phyloP scores from a whole-genome alignment of 257 asterid genomes.

The Nicotiana paniculata region DNA sequence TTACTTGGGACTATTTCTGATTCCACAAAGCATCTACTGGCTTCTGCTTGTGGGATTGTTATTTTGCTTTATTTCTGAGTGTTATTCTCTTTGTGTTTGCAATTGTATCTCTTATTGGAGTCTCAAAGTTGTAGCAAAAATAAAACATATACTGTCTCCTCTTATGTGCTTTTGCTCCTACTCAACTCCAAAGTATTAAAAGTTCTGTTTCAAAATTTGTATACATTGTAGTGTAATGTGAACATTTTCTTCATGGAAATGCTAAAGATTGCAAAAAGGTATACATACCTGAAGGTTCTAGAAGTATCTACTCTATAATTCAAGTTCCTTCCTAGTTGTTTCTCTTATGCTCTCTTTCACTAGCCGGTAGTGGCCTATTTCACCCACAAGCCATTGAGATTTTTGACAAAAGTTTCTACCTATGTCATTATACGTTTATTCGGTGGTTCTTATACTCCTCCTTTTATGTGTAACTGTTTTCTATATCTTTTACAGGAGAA shows the following conservation, averaged over 20 bases:
- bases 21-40: neutral
- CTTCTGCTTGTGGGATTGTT: neutral
- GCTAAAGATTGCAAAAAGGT: neutral
- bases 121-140: neutral
- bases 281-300: neutral
- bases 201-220: neutral
- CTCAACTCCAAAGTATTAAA: neutral
- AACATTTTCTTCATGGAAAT: neutral
- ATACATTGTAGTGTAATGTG: neutral
- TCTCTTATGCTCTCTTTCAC: neutral
- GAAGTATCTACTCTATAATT: neutral
- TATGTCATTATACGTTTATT: neutral
- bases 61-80: neutral
- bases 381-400: neutral
- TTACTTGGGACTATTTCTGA: neutral
- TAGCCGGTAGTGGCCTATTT: neutral
- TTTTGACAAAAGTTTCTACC: neutral
- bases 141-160: neutral
- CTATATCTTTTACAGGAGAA: constrained; percentile 56
- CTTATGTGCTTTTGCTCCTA: neutral
- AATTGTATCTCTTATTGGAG: neutral
- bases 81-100: neutral
- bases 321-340: neutral
- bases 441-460: neutral
- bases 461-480: constrained; percentile 6